Percentiles rank a stretch among this genome's conserved stretches.
These are phyloP conservation scores for Coemansia nantahalensis DNA, from an alignment of 192 early-diverging fungal genomes.

Conservation along the genomic window DNA sequence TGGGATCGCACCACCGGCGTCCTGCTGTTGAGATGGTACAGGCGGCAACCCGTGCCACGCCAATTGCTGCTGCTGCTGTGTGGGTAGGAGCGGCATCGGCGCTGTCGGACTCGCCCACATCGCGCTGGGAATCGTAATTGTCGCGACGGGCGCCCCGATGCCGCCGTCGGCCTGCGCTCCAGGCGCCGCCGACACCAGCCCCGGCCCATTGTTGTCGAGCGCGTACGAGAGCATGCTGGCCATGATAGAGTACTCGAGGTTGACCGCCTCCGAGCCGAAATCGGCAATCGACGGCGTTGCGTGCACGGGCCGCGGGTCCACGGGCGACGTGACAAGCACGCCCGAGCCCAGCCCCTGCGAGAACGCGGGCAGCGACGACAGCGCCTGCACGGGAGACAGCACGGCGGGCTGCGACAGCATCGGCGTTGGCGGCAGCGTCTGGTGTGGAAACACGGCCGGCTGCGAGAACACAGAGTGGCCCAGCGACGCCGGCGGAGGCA, in stretches of 20 bases:
- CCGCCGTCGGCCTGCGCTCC: constrained; percentile 27
- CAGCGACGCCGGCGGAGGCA: too few relatives aligned
- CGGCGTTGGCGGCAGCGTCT: too few relatives aligned
- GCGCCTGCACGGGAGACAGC: too few relatives aligned
- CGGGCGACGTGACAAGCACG: too few relatives aligned
- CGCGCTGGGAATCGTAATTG: constrained; percentile 46
- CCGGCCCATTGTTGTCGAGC: too few relatives aligned
- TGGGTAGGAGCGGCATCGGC: constrained; percentile 1
- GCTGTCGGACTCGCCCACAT: constrained; percentile 39
- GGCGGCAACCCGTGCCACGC: constrained; percentile 27
- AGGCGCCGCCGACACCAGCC: too few relatives aligned
- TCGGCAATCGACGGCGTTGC: constrained; percentile 20
- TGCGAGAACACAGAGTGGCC: too few relatives aligned
- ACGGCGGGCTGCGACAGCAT: too few relatives aligned
- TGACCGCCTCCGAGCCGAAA: constrained; percentile 89
- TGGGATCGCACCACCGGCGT: constrained; percentile 1
- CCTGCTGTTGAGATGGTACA: constrained; percentile 1
- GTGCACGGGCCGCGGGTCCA: constrained; percentile 13
- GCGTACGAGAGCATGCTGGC: constrained; percentile 83
- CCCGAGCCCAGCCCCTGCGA: too few relatives aligned
- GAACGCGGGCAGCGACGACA: too few relatives aligned
- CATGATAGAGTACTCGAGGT: constrained; percentile 85
- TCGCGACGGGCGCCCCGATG: constrained; percentile 25
- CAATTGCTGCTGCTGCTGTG: constrained; percentile 1
- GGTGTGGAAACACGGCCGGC: too few relatives aligned